Evolutionary conservation across 2,329 filamentous ascomycete genomes (phyloP).

Genomic region (Pezicula radicicola): DNA sequence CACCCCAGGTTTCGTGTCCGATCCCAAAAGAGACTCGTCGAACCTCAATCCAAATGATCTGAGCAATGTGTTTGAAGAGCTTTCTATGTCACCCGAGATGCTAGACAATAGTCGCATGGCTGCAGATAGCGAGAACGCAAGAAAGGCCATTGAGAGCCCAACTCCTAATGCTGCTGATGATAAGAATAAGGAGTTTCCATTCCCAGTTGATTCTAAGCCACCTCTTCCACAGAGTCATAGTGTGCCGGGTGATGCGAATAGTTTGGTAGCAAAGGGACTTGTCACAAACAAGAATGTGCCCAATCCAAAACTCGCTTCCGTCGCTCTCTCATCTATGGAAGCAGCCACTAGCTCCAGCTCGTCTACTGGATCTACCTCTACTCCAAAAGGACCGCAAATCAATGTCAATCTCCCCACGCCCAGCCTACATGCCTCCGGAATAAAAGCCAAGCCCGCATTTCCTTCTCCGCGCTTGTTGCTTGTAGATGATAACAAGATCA

Average conservation of each 20-base stretch:
- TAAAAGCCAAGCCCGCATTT: neutral
- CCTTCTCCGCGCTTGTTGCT: slow-evolving; percentile 26
- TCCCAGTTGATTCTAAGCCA: slow-evolving; percentile 13
- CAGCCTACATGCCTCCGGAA: neutral
- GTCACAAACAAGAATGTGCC: neutral
- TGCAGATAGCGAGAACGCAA: slow-evolving; percentile 25
- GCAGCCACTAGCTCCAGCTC: neutral
- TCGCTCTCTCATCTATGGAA: neutral
- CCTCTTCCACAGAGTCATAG: neutral
- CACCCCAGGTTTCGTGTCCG: slow-evolving; percentile 14
- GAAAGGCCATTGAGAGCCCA: slow-evolving; percentile 27
- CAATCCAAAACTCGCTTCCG: neutral
- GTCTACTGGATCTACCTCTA: neutral
- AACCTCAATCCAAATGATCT: slow-evolving; percentile 13
- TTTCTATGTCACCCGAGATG: slow-evolving; percentile 22
- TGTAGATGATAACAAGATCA: slow-evolving; percentile 41
- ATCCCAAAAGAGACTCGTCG: neutral
- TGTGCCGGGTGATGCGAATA: neutral
- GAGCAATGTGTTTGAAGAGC: slow-evolving; percentile 24
- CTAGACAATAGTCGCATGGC: slow-evolving; percentile 29
- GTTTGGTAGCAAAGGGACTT: neutral
- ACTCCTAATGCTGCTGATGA: slow-evolving; percentile 23
- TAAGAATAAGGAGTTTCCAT: slow-evolving; percentile 25
- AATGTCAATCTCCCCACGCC: neutral
- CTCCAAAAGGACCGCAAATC: neutral